Percentiles rank a stretch among this genome's conserved stretches.
phyloP scores from a whole-genome alignment of 1,284 basidiomycete species.

The Tilletiaria anomala region DNA sequence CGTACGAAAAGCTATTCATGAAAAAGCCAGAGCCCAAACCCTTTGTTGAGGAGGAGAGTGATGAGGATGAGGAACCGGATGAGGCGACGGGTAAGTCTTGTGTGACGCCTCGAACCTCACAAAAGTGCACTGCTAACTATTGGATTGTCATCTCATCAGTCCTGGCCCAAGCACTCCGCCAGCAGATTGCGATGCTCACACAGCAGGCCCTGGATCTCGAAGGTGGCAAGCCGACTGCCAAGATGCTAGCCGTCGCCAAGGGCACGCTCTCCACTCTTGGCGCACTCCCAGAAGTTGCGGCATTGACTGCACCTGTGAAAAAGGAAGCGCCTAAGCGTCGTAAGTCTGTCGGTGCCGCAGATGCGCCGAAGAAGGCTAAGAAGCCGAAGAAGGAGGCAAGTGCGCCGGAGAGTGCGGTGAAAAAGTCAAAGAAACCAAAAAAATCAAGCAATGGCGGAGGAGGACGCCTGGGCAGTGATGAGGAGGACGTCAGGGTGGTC shows the following conservation, averaged over 20 bases:
- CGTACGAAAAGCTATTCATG: slow-evolving; percentile 55
- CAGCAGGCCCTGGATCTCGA: background rate
- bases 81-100: background rate
- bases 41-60: background rate
- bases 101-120: too few species aligned
- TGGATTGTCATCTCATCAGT: background rate
- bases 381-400: background rate
- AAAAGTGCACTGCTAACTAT: too few species aligned
- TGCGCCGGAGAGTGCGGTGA: background rate
- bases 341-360: background rate
- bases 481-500: slow-evolving; percentile 29
- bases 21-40: background rate
- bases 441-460: too few species aligned
- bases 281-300: background rate
- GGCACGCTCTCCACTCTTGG: background rate
- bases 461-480: too few species aligned
- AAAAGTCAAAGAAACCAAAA: too few species aligned
- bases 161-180: background rate
- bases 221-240: background rate
- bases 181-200: background rate
- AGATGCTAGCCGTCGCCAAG: background rate
- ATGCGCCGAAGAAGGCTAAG: background rate
- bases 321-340: background rate
- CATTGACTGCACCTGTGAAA: background rate
- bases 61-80: background rate